phyloP scores from a whole-genome alignment of 495 filamentous ascomycete species.

The Aspergillus incahuasiensis region DNA sequence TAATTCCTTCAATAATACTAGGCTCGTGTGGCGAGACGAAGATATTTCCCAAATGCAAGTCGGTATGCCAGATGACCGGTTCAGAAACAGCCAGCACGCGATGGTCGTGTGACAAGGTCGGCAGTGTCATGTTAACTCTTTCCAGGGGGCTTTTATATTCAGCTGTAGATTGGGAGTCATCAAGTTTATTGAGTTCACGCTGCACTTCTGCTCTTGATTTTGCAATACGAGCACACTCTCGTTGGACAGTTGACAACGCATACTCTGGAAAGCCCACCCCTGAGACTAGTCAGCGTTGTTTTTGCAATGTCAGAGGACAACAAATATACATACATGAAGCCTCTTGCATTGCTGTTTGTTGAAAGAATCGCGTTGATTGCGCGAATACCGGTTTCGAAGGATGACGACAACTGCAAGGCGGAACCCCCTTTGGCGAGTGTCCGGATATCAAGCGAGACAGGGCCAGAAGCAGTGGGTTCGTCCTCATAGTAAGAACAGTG shows the following conservation, averaged over 20 bases:
- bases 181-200: slow-evolving; percentile 11
- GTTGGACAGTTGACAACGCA: slow-evolving; percentile 9
- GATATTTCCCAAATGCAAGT: slow-evolving; percentile 27
- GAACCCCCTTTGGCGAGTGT: too few species aligned
- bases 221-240: slow-evolving; percentile 8
- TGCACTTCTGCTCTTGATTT: slow-evolving; percentile 7
- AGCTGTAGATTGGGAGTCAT: slow-evolving; percentile 10
- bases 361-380: too few species aligned
- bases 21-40: slow-evolving; percentile 20
- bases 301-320: not conserved
- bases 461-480: too few species aligned
- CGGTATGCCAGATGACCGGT: slow-evolving; percentile 22
- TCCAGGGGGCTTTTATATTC: slow-evolving; percentile 18
- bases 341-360: too few species aligned
- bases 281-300: not conserved
- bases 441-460: too few species aligned
- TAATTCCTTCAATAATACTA: slow-evolving; percentile 19
- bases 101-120: slow-evolving; percentile 13
- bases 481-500: too few species aligned
- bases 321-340: not conserved
- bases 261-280: not conserved
- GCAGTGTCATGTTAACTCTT: slow-evolving; percentile 6
- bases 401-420: too few species aligned
- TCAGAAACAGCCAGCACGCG: slow-evolving; percentile 5
- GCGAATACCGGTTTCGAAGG: too few species aligned